Evolutionary conservation across 805 yeast genomes (phyloP), one percentile per base, ranked within the genome.

Genomic region (Yarrowia keelungensis): DNA sequence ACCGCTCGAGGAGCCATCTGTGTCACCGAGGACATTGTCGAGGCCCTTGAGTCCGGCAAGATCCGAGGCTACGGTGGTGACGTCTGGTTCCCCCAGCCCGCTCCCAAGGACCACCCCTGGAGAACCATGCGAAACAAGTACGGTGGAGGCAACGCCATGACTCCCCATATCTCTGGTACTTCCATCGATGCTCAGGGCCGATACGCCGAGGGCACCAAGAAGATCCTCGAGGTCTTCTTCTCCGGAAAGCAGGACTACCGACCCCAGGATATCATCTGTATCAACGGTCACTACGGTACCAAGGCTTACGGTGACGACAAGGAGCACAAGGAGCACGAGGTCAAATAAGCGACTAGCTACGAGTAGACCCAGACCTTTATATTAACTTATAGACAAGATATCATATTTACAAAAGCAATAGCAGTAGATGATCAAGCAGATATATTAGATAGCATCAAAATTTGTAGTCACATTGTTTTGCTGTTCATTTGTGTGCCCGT

Each of bases 171-270:
- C 38, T 49, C 53, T 8, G 53, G 53, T 49, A 49, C 53, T 8
- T 49, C 53, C 14, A 49, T 49, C 14, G 53, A 49, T 32, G 53
- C 53, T 14, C 53, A 49, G 39, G 53, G 19, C 14, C 53, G 53
- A 49, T 49, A 49, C 53, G 53, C 53, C 35, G 53, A 49, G 53
- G 53, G 53, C 8, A 49, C 53, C 53, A 49, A 49, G 39, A 49
- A 49, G 14, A 49, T 49, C 15, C 53, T 49, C 12, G 53, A 49
- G 53, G 53, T 49, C 53, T 49, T 49, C 53, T 49, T 49, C 53
- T 49, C 53, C 12, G 53, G 53, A 49, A 49, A 49, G 53, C 53
- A 49, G 39, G 53, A 49, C 38, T 49, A 49, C 53, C 53, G 53
- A 49, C 53, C 53, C 38, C 53, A 49, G 53, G 53, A 49, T 32